Evolutionary conservation across 148 eudicot species (phyloP).

Genomic region (Selenicereus undatus): DNA sequence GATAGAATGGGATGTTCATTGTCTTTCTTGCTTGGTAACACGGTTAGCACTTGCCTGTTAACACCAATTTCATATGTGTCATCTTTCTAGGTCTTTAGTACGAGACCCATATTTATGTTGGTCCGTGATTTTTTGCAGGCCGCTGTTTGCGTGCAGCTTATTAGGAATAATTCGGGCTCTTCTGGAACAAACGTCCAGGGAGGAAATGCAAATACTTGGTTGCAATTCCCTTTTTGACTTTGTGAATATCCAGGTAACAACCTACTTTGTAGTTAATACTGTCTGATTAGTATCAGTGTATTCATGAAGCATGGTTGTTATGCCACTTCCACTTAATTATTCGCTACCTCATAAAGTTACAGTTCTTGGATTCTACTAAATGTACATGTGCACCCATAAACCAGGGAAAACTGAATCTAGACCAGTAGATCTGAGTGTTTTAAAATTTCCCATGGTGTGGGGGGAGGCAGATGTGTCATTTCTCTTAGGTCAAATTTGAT

Average conservation of each 20-base stretch:
- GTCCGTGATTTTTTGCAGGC: slow-evolving; percentile 50
- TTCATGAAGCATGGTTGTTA: slow-evolving; percentile 1
- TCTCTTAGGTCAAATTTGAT: not conserved
- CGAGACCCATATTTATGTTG: slow-evolving; percentile 13
- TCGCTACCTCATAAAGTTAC: not conserved
- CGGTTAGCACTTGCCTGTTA: not conserved
- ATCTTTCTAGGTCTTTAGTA: not conserved
- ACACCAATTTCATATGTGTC: not conserved
- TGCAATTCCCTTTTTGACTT: slow-evolving; percentile 78
- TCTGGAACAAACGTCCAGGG: slow-evolving; percentile 55
- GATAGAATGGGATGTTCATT: not conserved
- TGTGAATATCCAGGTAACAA: slow-evolving; percentile 66
- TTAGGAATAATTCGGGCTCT: slow-evolving; percentile 69
- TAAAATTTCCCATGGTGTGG: not conserved
- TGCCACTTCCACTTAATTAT: not conserved
- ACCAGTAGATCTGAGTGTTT: not conserved
- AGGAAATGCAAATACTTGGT: slow-evolving; percentile 63
- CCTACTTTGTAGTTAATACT: not conserved
- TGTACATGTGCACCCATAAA: not conserved
- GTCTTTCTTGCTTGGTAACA: not conserved
- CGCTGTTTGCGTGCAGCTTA: slow-evolving; percentile 68
- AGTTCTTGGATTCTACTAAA: not conserved
- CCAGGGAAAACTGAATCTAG: no score
- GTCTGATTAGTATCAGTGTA: not conserved
- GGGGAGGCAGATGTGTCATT: not conserved